Evolutionary conservation across 179 eudicot genomes (phyloP).

Genomic region (Beta lomatogona): DNA sequence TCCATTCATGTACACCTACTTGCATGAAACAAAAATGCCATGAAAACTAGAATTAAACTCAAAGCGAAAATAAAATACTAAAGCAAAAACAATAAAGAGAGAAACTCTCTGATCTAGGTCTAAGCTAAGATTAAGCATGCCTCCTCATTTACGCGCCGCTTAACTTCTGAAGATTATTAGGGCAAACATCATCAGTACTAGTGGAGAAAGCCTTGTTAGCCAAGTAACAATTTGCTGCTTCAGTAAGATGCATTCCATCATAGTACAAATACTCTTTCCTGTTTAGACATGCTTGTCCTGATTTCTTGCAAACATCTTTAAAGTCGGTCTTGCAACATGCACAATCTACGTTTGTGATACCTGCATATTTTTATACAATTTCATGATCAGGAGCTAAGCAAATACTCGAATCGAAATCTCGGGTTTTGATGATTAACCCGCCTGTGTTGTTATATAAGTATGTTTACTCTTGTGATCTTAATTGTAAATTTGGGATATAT

Average conservation of each 20-base stretch:
- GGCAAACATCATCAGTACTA: not conserved
- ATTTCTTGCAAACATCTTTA: slow-evolving; percentile 8
- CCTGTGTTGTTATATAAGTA: too few relatives aligned
- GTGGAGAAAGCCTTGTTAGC: slow-evolving; percentile 20
- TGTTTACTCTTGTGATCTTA: too few relatives aligned
- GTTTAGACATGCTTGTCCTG: slow-evolving; percentile 11
- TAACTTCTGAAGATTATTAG: slow-evolving; percentile 10
- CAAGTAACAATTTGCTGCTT: slow-evolving; percentile 19
- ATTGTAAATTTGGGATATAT: too few relatives aligned
- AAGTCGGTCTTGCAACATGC: slow-evolving; percentile 7
- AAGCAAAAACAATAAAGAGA: not conserved
- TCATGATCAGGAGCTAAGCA: too few relatives aligned
- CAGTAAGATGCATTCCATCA: slow-evolving; percentile 20
- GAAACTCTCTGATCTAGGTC: not conserved
- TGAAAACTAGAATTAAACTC: not conserved
- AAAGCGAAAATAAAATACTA: too few relatives aligned
- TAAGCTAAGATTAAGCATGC: not conserved
- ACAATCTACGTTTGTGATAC: slow-evolving; percentile 9
- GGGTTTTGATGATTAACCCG: too few relatives aligned
- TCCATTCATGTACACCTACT: too few relatives aligned
- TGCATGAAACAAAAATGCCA: not conserved
- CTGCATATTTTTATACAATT: not conserved
- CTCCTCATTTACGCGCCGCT: not conserved
- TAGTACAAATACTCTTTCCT: slow-evolving; percentile 18
- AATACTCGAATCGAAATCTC: too few relatives aligned